phyloP scores from a whole-genome alignment of 768 basidiomycete species.

The Solioccasus polychromus region DNA sequence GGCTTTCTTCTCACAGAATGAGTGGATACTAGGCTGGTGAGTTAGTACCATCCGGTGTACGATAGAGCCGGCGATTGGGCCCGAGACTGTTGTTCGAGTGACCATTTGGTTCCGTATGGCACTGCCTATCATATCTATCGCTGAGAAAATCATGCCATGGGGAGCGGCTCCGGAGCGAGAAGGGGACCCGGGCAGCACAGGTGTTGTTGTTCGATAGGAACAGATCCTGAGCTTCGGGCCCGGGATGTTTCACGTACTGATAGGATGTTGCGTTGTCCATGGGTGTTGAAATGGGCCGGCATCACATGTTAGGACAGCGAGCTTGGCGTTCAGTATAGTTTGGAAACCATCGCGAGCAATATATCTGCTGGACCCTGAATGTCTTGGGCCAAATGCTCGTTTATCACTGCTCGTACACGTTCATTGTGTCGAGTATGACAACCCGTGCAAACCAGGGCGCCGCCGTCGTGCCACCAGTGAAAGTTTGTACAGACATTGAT shows the following conservation, averaged over 20 bases:
- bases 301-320: neutral
- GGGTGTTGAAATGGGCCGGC: neutral
- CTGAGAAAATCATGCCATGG: slow-evolving; percentile 4
- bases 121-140: neutral
- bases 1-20: neutral
- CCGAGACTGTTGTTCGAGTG: neutral
- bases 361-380: neutral
- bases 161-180: neutral
- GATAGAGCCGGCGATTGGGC: neutral
- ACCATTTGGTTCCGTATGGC: neutral
- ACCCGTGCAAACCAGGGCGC: no score
- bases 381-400: neutral
- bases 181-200: neutral
- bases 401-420: no score
- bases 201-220: neutral
- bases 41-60: no score
- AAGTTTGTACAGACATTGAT: no score
- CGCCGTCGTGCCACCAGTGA: no score
- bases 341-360: neutral
- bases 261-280: slow-evolving; percentile 3
- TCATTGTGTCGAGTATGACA: no score
- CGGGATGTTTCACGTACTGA: slow-evolving; percentile 2
- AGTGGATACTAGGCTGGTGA: slow-evolving; percentile 1
- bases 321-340: no score
- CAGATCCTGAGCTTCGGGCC: neutral